A percentile compares a stretch with the other conserved stretches of the same genome.
phyloP scores from a whole-genome alignment of 345 rosid species.

The Cardamine chenopodiifolia region DNA sequence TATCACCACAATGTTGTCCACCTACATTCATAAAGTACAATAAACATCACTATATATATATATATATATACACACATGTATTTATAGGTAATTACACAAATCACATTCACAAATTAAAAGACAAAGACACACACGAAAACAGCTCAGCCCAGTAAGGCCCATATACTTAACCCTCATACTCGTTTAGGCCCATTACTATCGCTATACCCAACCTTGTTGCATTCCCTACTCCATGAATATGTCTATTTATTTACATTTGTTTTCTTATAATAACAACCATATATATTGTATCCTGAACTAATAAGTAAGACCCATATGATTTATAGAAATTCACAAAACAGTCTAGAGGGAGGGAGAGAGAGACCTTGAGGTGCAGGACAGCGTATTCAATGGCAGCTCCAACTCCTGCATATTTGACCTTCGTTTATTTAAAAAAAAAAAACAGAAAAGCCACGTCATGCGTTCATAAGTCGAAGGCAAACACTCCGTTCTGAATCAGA shows the following conservation, averaged over 20 bases:
- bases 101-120: background rate
- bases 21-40: conserved; percentile 51
- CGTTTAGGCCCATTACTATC: background rate
- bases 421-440: background rate
- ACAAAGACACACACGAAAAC: background rate
- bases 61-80: background rate
- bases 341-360: background rate
- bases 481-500: background rate
- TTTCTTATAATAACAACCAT: background rate
- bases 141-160: conserved; percentile 1
- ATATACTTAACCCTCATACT: background rate
- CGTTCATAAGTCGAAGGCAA: conserved; percentile 2
- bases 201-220: background rate
- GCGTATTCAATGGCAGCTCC: conserved; percentile 95
- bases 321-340: background rate
- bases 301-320: background rate
- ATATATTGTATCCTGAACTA: background rate
- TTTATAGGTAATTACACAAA: background rate
- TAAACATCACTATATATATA: background rate
- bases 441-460: background rate
- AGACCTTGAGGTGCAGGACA: conserved; percentile 89
- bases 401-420: conserved; percentile 57
- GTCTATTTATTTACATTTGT: background rate
- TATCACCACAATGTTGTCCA: conserved; percentile 75
- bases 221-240: background rate